Base-by-base conservation (phyloP, 192 early-diverging fungal species). In the Coemansia sp. region DNA sequence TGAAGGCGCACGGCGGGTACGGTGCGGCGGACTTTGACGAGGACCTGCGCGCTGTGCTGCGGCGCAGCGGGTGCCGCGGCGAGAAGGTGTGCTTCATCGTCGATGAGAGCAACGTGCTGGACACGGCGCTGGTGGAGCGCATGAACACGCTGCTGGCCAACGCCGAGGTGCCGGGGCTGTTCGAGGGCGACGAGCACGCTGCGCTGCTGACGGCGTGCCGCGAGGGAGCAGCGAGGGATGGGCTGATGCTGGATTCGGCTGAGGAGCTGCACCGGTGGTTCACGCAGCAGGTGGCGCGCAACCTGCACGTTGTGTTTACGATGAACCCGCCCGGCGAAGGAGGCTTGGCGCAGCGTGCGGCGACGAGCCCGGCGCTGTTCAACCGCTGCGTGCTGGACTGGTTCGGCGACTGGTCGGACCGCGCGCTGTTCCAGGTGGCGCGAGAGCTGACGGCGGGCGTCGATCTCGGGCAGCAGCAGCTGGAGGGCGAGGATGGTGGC, bases 71-170 rank as follows among this genome's bases (percentile, higher is more conserved):
- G 34, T 98, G 96, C 84, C 94, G 97, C 70, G 97, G 96, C 64
- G 98, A 99, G 79, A 95, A 96, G 80, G 89, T 99, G 53, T 94
- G 92, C 74, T 99, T 99, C 70, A 92, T 99, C 62, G 89, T 99
- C 85, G 97, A 99, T 67, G 97, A 99, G 82, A 94, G 93, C 45
- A 98, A 98, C 68, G 95, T 99, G 17, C 83, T 98, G 27, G 96
- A 99, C 67, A 88, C 94, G 61, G 95, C 91, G 44, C 98, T 99
- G 88, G 81, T 99, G 77, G 98, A 99, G 86, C 89, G 97, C 67
- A 99, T 99, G 95, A 99, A 99, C 83, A 99, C 98, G 7, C 83
- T 99, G 45, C 84, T 99, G 48, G 98, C 98, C 13, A 99, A 99
- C 77, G 93, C 95, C 14, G 97, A 99, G 80, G 93, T 99, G 19